Base-by-base conservation (phyloP, 345 rosid genomes). In the Salix arbutifolia region DNA sequence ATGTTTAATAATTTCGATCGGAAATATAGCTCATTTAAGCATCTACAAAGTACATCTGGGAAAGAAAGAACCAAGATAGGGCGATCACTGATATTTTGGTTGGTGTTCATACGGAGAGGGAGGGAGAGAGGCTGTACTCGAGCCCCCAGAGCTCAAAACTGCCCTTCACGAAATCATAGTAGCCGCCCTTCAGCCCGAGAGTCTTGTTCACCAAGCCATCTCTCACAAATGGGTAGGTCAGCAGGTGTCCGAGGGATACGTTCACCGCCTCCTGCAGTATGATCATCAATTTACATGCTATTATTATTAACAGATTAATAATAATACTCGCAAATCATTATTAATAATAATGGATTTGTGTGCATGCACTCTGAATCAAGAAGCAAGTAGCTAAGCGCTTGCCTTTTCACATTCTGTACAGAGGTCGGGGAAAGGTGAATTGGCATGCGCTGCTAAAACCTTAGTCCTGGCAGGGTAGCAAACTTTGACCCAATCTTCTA, bases 111-210 rank as follows among this genome's bases (percentile, higher is more conserved):
- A 95, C 94, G 76, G 92, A 93, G 86, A 84, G 84, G 40, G 96
- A 65, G 12, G 92, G 80, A 74, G 99, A 90, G 74, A 93, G 85
- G 80, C 83, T 78, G 75, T 86, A 95, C 9, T 93, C 88, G 70
- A 95, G 93, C 44, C 93, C 88, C 99, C 99, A 95, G 60, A 95
- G 96, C 91, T 95, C 96, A 79, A 95, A 93, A n/a, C 86, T 69
- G 76, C 98, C 98, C 33, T 88, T 88, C 8, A 91, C 46, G 74
- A 95, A 95, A 76, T 95, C 98, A 72, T 93, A 95, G 90, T 95
- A 86, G 26, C 96, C 99, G 53, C 98, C 99, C 84, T 90, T 91
- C 77, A 95, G 76, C 42, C 91, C 75, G 17, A 95, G 92, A 10
- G 98, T 95, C 77, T 89, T 90, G 33, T 89, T 95, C 83, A 85